These are phyloP conservation scores for Umbelopsis vinacea DNA, from an alignment of 192 early-diverging fungal genomes.

Conservation along the genomic window DNA sequence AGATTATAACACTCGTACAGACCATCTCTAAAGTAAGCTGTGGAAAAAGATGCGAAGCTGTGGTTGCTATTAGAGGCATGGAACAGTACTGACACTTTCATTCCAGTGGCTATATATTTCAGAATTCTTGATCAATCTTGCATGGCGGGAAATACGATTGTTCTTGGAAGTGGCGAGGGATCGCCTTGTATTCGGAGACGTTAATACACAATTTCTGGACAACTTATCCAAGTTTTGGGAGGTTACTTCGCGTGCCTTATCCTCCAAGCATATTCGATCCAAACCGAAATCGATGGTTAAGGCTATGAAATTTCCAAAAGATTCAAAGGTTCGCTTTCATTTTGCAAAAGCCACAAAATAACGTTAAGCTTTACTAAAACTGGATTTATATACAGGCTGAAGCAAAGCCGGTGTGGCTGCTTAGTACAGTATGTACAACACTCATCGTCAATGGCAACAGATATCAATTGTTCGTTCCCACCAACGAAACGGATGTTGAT, in stretches of 20 bases:
- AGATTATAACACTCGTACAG: neutral
- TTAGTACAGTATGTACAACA: neutral
- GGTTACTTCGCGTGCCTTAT: neutral
- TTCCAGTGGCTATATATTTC: neutral
- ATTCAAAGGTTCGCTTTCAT: neutral
- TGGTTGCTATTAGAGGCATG: neutral
- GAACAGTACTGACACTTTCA: neutral
- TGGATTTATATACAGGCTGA: neutral
- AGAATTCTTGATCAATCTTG: neutral
- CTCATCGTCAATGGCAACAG: neutral
- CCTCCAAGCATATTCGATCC: neutral
- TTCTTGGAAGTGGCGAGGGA: neutral
- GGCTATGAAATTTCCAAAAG: neutral
- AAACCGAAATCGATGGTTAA: slow-evolving; percentile 3
- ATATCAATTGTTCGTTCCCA: neutral
- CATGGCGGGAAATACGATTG: neutral
- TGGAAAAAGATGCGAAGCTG: neutral
- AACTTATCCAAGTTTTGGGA: neutral
- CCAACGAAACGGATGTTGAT: neutral
- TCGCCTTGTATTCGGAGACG: neutral
- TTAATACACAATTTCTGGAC: neutral
- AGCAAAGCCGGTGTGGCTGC: neutral
- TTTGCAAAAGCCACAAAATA: neutral
- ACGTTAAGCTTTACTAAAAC: no score
- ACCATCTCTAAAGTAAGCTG: neutral